Percentiles rank a stretch among this genome's conserved stretches.
phyloP scores from a whole-genome alignment of 106 monocot species.

The Dactylorhiza incarnata region DNA sequence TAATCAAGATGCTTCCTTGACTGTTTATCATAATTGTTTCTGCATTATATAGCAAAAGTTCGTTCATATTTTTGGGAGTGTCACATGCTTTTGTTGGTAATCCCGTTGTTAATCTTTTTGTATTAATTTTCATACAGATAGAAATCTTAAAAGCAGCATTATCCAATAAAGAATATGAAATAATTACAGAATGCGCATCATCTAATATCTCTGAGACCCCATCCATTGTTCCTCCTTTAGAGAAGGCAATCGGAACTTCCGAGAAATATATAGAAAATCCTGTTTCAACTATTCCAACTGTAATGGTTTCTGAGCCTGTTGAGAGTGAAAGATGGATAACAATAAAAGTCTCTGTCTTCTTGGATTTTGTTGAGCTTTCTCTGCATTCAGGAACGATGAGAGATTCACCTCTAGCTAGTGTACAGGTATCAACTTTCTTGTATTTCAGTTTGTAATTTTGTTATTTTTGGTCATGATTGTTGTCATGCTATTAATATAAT shows the following conservation, averaged over 20 bases:
- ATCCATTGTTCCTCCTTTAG: constrained; percentile 47
- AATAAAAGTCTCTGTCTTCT: constrained; percentile 55
- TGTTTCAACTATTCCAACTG: constrained; percentile 23
- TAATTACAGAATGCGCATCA: constrained; percentile 81
- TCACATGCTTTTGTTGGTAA: background rate
- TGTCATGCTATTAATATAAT: background rate
- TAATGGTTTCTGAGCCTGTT: constrained; percentile 10
- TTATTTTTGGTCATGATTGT: background rate
- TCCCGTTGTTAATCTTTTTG: constrained; percentile 4
- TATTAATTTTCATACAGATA: constrained; percentile 33
- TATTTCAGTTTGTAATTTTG: background rate
- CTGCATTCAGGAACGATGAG: constrained; percentile 68
- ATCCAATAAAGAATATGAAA: constrained; percentile 87
- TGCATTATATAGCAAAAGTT: background rate
- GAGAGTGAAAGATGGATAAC: constrained; percentile 51
- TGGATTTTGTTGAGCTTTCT: constrained; percentile 66
- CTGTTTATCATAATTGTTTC: background rate
- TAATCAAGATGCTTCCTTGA: constrained; percentile 17
- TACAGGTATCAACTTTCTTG: constrained; percentile 44
- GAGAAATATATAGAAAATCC: constrained; percentile 12
- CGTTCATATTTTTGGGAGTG: background rate
- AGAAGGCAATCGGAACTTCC: constrained; percentile 21
- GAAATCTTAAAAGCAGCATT: constrained; percentile 67
- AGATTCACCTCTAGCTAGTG: constrained; percentile 75
- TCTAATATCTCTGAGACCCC: constrained; percentile 91